These are phyloP conservation scores for Nyctanthes arbortristis DNA, from an alignment of 257 asterid species.

Conservation along the genomic window DNA sequence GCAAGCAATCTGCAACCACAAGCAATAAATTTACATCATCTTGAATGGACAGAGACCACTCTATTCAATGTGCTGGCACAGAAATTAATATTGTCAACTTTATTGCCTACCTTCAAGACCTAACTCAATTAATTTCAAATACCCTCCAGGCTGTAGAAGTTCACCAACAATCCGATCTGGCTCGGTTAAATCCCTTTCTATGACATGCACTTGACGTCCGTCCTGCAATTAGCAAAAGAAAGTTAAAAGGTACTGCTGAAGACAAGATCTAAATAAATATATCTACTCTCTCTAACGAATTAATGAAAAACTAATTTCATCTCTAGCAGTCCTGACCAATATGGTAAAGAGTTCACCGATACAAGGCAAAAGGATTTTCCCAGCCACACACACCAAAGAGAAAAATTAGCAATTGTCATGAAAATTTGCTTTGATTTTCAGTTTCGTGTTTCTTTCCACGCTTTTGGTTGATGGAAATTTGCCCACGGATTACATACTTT, in stretches of 20 bases:
- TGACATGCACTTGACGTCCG: slow-evolving; percentile 35
- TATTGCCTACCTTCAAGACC: slow-evolving; percentile 33
- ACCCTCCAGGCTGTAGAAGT: slow-evolving; percentile 41
- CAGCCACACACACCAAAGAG: too few relatives aligned
- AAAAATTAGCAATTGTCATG: background rate
- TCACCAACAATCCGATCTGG: slow-evolving; percentile 42
- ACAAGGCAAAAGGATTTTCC: too few relatives aligned
- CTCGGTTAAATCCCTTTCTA: slow-evolving; percentile 33
- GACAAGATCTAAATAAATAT: too few relatives aligned
- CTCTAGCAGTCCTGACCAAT: background rate
- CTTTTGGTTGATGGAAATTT: background rate
- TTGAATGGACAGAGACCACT: background rate
- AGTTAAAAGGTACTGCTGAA: background rate
- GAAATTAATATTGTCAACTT: background rate
- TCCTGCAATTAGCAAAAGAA: slow-evolving; percentile 15
- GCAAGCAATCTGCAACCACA: slow-evolving; percentile 25
- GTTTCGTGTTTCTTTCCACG: background rate
- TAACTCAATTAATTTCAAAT: slow-evolving; percentile 32
- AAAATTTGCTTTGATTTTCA: background rate
- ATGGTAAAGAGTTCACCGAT: too few relatives aligned
- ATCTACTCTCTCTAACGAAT: too few relatives aligned
- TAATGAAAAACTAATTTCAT: background rate
- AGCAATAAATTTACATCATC: background rate
- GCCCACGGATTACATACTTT: background rate
- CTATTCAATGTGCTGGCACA: background rate